Conservation (phyloP, 2,329 filamentous ascomycete species). For the Thielaviopsis populi region DNA sequence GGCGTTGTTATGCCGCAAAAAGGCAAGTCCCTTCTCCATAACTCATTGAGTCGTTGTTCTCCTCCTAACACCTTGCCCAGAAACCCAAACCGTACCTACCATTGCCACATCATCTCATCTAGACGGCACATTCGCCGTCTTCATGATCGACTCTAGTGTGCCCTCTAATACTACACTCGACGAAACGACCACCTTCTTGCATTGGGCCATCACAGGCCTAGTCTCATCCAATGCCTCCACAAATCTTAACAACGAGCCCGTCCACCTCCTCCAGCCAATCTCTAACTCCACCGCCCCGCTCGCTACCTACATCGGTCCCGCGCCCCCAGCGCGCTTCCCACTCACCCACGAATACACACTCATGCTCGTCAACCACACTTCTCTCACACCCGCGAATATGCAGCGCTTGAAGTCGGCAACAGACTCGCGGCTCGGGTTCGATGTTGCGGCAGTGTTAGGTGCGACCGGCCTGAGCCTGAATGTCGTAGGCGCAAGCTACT, state of each 20-base stretch:
- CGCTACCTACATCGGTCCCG: conserved; percentile 26
- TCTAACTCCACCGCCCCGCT: conserved; percentile 20
- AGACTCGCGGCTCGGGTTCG: conserved; percentile 23
- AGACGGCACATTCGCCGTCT: conserved; percentile 29
- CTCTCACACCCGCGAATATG: conserved; percentile 20
- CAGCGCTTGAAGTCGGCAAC: conserved; percentile 23
- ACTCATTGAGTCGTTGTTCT: neutral
- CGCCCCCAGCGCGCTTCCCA: conserved; percentile 26
- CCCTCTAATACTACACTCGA: conserved; percentile 24
- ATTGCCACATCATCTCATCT: conserved; percentile 26
- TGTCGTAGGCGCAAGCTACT: conserved; percentile 27
- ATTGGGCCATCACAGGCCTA: conserved; percentile 32
- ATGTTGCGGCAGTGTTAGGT: conserved; percentile 22
- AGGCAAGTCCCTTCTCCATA: conserved; percentile 21
- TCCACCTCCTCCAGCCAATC: conserved; percentile 22
- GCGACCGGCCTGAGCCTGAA: conserved; percentile 22
- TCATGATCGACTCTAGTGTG: conserved; percentile 33
- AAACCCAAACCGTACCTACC: conserved; percentile 24
- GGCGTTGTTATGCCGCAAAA: conserved; percentile 27
- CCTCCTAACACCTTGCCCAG: conserved; percentile 19
- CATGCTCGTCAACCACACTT: conserved; percentile 27
- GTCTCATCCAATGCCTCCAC: conserved; percentile 17
- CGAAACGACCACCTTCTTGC: conserved; percentile 31
- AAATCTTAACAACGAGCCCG: conserved; percentile 21
- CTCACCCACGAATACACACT: conserved; percentile 29